Evolutionary conservation across 192 early-diverging fungal genomes (phyloP).

Genomic region (Umbelopsis isabellina): DNA sequence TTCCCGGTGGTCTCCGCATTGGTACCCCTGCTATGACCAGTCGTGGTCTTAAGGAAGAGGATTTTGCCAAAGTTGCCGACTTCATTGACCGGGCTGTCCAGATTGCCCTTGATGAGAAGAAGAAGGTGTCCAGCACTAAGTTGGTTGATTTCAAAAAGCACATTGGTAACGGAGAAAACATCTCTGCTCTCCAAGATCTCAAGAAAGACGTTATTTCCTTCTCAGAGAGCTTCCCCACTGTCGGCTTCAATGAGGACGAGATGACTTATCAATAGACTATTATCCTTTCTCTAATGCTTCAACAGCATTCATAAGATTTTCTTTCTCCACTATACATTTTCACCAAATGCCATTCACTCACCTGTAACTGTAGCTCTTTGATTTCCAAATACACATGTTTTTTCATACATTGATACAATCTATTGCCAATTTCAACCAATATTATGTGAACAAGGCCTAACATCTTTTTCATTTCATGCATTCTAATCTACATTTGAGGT

Average conservation of each 20-base stretch:
- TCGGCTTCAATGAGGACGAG: slow-evolving; percentile 77
- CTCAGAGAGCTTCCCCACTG: slow-evolving; percentile 82
- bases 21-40: slow-evolving; percentile 98
- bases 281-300: background rate
- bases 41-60: slow-evolving; percentile 82
- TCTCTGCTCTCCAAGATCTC: slow-evolving; percentile 67
- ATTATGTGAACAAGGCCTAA: no score
- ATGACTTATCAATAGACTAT: slow-evolving; percentile 53
- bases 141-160: slow-evolving; percentile 89
- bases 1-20: slow-evolving; percentile 92
- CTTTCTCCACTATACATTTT: background rate
- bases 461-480: no score
- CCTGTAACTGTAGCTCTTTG: no score
- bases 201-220: slow-evolving; percentile 86
- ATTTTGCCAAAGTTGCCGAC: slow-evolving; percentile 85
- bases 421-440: no score
- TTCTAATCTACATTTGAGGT: no score
- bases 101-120: slow-evolving; percentile 74
- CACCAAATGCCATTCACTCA: no score
- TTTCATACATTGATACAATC: no score
- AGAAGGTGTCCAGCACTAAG: slow-evolving; percentile 66
- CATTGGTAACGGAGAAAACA: slow-evolving; percentile 68
- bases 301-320: background rate
- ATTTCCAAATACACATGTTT: no score
- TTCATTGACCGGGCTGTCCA: slow-evolving; percentile 90